Conservation (phyloP, 1,139 yeast genomes). For the Sugiyamaella neomexicana region DNA sequence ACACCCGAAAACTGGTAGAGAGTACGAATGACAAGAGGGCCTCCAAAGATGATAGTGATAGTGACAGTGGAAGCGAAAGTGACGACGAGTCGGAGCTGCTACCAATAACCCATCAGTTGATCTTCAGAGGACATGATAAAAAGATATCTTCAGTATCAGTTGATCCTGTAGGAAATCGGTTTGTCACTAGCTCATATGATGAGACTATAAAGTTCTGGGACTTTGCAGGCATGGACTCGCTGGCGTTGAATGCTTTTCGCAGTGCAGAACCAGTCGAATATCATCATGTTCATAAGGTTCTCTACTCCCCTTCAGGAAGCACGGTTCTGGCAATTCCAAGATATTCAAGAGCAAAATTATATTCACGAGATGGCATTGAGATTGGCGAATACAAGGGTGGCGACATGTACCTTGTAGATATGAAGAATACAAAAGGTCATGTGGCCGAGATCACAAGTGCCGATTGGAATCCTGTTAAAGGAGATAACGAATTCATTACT, state of each 20-base stretch:
- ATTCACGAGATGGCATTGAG: conserved; percentile 34
- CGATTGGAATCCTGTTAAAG: conserved; percentile 37
- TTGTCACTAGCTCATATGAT: conserved; percentile 39
- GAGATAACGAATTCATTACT: conserved; percentile 34
- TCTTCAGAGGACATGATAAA: conserved; percentile 35
- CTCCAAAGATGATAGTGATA: conserved; percentile 5
- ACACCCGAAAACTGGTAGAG: conserved; percentile 11
- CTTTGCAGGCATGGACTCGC: conserved; percentile 40
- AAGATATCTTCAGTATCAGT: conserved; percentile 35
- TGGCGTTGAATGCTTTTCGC: conserved; percentile 33
- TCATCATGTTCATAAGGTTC: conserved; percentile 33
- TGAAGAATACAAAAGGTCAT: conserved; percentile 44
- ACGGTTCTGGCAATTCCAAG: conserved; percentile 35
- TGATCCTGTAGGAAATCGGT: conserved; percentile 38
- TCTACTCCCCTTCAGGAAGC: conserved; percentile 33
- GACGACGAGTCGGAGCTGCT: conserved; percentile 34
- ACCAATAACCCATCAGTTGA: conserved; percentile 40
- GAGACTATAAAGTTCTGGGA: conserved; percentile 39
- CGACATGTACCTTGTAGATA: conserved; percentile 43
- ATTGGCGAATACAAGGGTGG: conserved; percentile 38
- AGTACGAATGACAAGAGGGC: neutral
- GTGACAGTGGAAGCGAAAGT: conserved; percentile 23
- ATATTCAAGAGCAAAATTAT: conserved; percentile 33
- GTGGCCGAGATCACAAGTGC: conserved; percentile 39
- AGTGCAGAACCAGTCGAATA: conserved; percentile 38